Conservation (phyloP, 1,284 basidiomycete species). For the Mrakiaceae sp. region DNA sequence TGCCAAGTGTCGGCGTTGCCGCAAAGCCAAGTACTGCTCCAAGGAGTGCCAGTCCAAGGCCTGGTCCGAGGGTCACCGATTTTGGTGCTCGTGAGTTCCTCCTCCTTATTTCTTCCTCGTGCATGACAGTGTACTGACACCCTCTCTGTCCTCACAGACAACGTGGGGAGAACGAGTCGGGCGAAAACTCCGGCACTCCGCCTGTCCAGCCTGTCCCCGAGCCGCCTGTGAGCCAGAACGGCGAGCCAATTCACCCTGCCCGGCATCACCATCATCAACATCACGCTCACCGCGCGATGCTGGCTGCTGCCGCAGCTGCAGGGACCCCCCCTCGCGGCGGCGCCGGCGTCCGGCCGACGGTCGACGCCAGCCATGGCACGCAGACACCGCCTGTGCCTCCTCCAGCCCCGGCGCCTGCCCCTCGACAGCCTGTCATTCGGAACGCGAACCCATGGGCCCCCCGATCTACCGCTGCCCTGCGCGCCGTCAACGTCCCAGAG, state of each 20-base stretch:
- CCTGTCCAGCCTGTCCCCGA: background rate
- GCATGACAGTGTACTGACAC: background rate
- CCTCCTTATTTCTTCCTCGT: background rate
- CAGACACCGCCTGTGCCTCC: too few relatives aligned
- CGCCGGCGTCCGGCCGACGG: background rate
- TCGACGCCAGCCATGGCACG: too few relatives aligned
- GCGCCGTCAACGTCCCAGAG: background rate
- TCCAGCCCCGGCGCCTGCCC: background rate
- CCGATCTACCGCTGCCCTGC: background rate
- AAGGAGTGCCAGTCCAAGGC: slow-evolving; percentile 96
- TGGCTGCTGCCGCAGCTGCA: too few relatives aligned
- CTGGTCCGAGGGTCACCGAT: slow-evolving; percentile 94
- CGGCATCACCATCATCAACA: too few relatives aligned
- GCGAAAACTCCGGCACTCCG: background rate
- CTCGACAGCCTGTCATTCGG: background rate
- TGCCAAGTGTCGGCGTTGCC: slow-evolving; percentile 88
- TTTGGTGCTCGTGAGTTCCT: slow-evolving; percentile 17
- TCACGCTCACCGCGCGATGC: background rate
- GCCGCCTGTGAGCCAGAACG: background rate
- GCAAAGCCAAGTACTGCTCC: slow-evolving; percentile 97
- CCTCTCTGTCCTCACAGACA: slow-evolving; percentile 1
- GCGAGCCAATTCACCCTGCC: background rate
- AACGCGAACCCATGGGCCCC: background rate
- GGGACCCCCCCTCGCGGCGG: background rate
- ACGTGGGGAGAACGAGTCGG: slow-evolving; percentile 13